Evolutionary conservation across 768 basidiomycete species (phyloP).

Genomic region (Mycena crocata): DNA sequence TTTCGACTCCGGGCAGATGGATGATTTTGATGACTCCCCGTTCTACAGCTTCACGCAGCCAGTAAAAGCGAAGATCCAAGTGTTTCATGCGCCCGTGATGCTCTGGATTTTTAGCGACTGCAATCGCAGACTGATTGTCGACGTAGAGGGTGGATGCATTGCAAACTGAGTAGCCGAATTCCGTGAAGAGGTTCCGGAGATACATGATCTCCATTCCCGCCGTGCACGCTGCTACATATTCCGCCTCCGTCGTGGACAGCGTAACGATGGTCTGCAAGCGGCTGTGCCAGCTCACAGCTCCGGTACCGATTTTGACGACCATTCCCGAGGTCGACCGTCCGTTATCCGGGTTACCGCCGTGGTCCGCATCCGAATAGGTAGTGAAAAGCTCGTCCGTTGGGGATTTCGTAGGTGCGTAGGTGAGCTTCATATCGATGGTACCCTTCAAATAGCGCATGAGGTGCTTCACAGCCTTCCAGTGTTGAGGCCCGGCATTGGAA

Average conservation of each 20-base stretch:
- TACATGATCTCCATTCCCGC: slow-evolving; percentile 28
- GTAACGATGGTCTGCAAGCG: not conserved
- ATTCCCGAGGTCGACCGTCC: slow-evolving; percentile 46
- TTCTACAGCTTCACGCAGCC: not conserved
- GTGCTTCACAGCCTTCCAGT: slow-evolving; percentile 39
- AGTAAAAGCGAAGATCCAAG: not conserved
- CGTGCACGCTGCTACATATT: not conserved
- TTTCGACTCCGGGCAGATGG: not conserved
- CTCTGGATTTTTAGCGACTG: not conserved
- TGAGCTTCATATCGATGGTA: slow-evolving; percentile 23
- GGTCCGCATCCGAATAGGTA: slow-evolving; percentile 44
- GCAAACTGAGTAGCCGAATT: slow-evolving; percentile 32
- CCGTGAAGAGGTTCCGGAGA: slow-evolving; percentile 41
- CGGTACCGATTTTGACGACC: slow-evolving; percentile 41
- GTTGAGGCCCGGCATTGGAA: slow-evolving; percentile 31
- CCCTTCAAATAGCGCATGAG: slow-evolving; percentile 34
- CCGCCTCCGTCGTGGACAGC: not conserved
- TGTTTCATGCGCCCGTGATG: slow-evolving; percentile 15
- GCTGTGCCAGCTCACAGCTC: not conserved
- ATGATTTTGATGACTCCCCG: not conserved
- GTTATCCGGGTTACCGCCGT: slow-evolving; percentile 41
- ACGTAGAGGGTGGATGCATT: slow-evolving; percentile 33
- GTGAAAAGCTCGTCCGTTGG: slow-evolving; percentile 27
- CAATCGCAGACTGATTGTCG: slow-evolving; percentile 38
- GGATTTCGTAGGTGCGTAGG: not conserved